Percentiles rank a stretch among this genome's conserved stretches.
Conservation (phyloP, 495 filamentous ascomycete species). For the Neurospora sp. region DNA sequence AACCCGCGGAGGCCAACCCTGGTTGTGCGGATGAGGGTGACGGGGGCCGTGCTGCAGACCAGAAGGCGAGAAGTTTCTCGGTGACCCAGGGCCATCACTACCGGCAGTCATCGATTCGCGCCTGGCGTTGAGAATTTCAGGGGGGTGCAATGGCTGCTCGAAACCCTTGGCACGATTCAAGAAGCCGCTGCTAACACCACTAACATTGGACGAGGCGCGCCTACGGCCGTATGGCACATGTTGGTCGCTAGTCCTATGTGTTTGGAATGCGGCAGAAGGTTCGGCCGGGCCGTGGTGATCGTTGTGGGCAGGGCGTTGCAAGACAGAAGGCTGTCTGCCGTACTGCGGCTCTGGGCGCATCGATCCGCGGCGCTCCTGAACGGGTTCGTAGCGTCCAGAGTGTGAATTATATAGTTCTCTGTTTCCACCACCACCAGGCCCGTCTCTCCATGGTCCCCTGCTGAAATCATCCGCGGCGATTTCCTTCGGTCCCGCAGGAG, state of each 20-base stretch:
- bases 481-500: constrained; percentile 49
- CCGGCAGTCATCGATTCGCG: constrained; percentile 35
- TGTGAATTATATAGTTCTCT: constrained; percentile 89
- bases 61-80: constrained; percentile 33
- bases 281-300: constrained; percentile 68
- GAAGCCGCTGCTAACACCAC: constrained; percentile 73
- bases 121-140: constrained; percentile 33
- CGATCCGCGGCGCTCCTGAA: constrained; percentile 63
- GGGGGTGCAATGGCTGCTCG: constrained; percentile 34
- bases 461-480: constrained; percentile 94
- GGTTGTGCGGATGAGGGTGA: constrained; percentile 24
- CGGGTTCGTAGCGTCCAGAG: constrained; percentile 89
- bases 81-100: constrained; percentile 38
- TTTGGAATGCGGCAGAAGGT: constrained; percentile 86
- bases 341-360: constrained; percentile 43
- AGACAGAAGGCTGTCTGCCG: constrained; percentile 62
- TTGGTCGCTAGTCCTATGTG: constrained; percentile 56
- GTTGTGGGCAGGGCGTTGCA: constrained; percentile 53
- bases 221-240: constrained; percentile 67
- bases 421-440: constrained; percentile 42
- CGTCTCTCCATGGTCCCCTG: constrained; percentile 65
- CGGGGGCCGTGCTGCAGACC: constrained; percentile 19
- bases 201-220: constrained; percentile 89
- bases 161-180: constrained; percentile 37
- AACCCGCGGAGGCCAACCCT: constrained; percentile 39